Base-by-base conservation (phyloP, 1,284 basidiomycete genomes). In the Laetiporus sulphureus region DNA sequence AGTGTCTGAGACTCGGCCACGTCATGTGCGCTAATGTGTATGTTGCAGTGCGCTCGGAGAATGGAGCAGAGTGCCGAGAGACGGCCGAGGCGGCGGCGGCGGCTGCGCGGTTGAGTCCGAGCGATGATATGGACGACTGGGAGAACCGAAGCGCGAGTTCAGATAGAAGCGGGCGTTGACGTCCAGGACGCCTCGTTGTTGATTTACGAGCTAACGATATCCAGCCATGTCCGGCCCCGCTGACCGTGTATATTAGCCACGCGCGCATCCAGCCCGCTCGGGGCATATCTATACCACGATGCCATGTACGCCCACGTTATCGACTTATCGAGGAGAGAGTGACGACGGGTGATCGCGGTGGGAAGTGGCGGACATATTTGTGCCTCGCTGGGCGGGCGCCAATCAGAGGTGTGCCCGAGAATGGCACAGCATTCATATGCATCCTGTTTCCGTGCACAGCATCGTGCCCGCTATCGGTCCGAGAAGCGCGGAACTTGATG, bases 21-120 rank as follows among this genome's bases (percentile, higher is more conserved):
- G 25, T 31, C 15, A 37, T 36, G 32, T 23, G 5, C 22, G 24
- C 41, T 29, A 22, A 29, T 40, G 43, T 48, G 20, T 6, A 33
- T 7, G 57, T 47, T 58, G 38, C 58, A 88, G 84, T 89, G 49
- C 81, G 85, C 56, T 89, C 85, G 36, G 85, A 89, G 58, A 83
- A 83, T 49, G 85, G 84, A 49, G 77, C 80, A 40, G 83, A 87
- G 34, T 89, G 85, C 60, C 70, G 79, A 38, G 58, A 64, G 38
- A 48, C 52, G 43, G 46, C 57, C 38, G 56, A 60, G 36, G 54
- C 59, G 2, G 58, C 55, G 8, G 49, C 48, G n/a, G 48, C 54
- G 34, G 58, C 59, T 21, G 47, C 57, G 32, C 56, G 59, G 16
- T 33, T 53, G 21, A 60, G 55, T 37, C 58, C 58, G 12, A 13